Conservation (phyloP, 257 asterid genomes). For the Plantago ovata region DNA sequence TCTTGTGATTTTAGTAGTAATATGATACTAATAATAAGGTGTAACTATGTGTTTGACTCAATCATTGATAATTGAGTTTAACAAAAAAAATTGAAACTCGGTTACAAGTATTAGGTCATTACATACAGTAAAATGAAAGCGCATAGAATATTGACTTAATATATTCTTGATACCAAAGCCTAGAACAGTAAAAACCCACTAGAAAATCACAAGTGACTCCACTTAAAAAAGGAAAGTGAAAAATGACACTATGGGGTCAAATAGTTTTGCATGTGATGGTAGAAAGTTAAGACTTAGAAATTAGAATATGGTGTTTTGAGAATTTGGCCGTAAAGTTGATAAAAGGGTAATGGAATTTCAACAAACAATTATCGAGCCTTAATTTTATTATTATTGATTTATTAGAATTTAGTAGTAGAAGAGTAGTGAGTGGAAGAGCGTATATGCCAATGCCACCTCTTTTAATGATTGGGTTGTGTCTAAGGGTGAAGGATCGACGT, state of each 20-base stretch:
- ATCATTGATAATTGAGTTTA: too few species aligned
- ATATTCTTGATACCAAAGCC: too few species aligned
- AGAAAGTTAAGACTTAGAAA: too few species aligned
- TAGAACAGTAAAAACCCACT: constrained; percentile 24
- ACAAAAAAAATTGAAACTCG: too few species aligned
- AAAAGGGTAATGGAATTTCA: constrained; percentile 17
- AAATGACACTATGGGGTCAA: constrained; percentile 22
- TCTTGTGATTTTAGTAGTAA: too few species aligned
- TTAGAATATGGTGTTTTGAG: constrained; percentile 12
- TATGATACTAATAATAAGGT: too few species aligned
- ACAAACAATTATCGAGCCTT: neutral
- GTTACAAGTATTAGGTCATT: too few species aligned
- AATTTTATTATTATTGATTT: too few species aligned
- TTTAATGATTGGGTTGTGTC: constrained; percentile 6
- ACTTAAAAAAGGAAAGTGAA: constrained; percentile 1
- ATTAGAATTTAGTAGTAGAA: too few species aligned
- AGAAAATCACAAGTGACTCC: constrained; percentile 18
- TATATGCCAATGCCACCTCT: constrained; percentile 21
- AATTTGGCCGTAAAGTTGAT: constrained; percentile 28
- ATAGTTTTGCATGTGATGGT: constrained; percentile 15
- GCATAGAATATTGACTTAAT: neutral
- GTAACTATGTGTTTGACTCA: too few species aligned
- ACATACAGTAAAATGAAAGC: neutral
- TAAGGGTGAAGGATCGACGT: neutral
- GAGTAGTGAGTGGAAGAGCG: constrained; percentile 14